Conservation (phyloP, 2,329 filamentous ascomycete genomes). For the Curvularia lunata region DNA sequence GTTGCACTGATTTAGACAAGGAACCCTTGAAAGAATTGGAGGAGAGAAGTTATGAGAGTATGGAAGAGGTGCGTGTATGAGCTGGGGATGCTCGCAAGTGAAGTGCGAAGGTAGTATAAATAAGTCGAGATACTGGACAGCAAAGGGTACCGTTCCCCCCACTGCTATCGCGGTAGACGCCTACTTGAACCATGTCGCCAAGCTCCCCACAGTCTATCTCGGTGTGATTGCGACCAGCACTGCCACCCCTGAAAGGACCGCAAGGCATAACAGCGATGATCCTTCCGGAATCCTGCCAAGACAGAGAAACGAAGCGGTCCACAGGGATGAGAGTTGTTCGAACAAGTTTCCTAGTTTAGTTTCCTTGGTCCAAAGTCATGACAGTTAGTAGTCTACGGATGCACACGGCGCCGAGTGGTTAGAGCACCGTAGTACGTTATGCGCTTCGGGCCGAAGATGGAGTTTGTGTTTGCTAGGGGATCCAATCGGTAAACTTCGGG, state of each 20-base stretch:
- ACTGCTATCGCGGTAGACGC: background rate
- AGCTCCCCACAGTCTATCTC: background rate
- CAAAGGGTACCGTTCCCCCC: background rate
- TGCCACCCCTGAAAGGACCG: conserved; percentile 17
- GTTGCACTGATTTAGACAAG: background rate
- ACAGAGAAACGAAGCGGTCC: background rate
- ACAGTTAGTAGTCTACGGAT: background rate
- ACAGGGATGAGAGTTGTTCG: background rate
- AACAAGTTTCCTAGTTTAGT: background rate
- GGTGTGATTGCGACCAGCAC: conserved; percentile 21
- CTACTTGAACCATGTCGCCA: background rate
- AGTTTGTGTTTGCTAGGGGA: background rate
- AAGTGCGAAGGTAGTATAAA: conserved; percentile 3
- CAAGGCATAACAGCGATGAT: background rate
- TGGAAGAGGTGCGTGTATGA: background rate
- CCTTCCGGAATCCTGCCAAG: background rate
- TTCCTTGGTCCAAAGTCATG: background rate
- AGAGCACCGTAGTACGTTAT: conserved; percentile 3
- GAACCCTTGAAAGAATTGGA: conserved; percentile 1
- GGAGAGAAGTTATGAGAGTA: background rate
- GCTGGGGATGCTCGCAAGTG: background rate
- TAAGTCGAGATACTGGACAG: background rate
- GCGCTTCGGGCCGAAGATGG: conserved; percentile 17
- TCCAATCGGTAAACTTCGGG: conserved; percentile 4
- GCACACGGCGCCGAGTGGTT: background rate